phyloP scores from a whole-genome alignment of 1,284 basidiomycete genomes.

The Boletellus deceptivus region DNA sequence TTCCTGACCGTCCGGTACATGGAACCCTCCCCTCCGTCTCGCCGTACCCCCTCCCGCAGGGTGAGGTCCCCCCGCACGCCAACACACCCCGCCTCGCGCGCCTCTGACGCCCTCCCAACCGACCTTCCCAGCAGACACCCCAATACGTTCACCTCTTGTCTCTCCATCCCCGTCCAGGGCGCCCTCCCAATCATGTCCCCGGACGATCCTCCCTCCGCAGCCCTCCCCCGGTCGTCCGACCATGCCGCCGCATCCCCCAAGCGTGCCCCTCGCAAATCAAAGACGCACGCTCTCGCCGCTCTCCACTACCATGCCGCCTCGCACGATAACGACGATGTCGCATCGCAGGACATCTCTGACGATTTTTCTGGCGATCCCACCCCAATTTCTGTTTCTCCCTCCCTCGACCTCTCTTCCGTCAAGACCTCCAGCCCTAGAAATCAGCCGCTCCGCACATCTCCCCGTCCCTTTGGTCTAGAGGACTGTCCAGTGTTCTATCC shows the following conservation, averaged over 20 bases:
- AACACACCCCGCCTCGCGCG: slow-evolving; percentile 21
- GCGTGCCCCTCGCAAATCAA: slow-evolving; percentile 81
- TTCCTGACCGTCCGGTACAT: slow-evolving; percentile 2
- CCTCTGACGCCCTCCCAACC: slow-evolving; percentile 31
- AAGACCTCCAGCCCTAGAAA: slow-evolving; percentile 60
- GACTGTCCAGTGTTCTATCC: slow-evolving; percentile 93
- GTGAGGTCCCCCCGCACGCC: slow-evolving; percentile 31
- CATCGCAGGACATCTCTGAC: slow-evolving; percentile 40
- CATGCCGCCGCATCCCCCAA: slow-evolving; percentile 41
- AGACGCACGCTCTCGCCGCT: slow-evolving; percentile 78
- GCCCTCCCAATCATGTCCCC: slow-evolving; percentile 40
- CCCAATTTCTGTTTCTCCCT: slow-evolving; percentile 60
- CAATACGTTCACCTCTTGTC: slow-evolving; percentile 48
- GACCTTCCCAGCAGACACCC: slow-evolving; percentile 41
- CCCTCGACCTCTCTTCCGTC: slow-evolving; percentile 66
- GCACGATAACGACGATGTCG: slow-evolving; percentile 46
- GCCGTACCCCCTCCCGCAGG: slow-evolving; percentile 32
- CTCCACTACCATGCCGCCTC: slow-evolving; percentile 63
- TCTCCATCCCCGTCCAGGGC: slow-evolving; percentile 52
- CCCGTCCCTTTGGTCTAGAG: slow-evolving; percentile 79
- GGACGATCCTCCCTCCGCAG: slow-evolving; percentile 25
- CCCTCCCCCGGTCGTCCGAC: slow-evolving; percentile 25
- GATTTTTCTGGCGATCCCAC: slow-evolving; percentile 47
- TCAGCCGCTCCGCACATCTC: slow-evolving; percentile 39
- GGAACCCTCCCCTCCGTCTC: slow-evolving; percentile 13